Conservation (phyloP, 257 asterid species). For the Eucommia ulmoides region DNA sequence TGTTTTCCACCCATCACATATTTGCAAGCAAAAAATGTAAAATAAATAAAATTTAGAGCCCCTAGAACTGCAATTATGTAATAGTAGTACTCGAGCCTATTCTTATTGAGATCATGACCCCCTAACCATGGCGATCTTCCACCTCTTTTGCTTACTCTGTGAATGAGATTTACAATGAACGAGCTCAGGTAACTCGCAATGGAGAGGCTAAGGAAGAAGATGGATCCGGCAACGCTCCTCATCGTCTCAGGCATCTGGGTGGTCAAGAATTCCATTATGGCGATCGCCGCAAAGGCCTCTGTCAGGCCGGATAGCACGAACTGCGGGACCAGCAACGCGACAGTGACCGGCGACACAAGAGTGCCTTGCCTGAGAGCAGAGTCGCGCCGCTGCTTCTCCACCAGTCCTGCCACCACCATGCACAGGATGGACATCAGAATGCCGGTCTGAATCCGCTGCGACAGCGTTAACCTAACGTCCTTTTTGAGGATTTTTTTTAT, state of each 20-base stretch:
- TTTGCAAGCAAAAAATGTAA: slow-evolving; percentile 31
- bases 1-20: slow-evolving; percentile 16
- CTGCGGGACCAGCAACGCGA: slow-evolving; percentile 46
- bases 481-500: slow-evolving; percentile 22
- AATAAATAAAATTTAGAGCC: slow-evolving; percentile 39
- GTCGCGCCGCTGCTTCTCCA: slow-evolving; percentile 38
- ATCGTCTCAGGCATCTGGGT: slow-evolving; percentile 45
- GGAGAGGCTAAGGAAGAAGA: slow-evolving; percentile 50
- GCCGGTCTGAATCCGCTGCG: slow-evolving; percentile 32
- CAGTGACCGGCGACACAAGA: slow-evolving; percentile 38
- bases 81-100: slow-evolving; percentile 58
- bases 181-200: slow-evolving; percentile 48
- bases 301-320: slow-evolving; percentile 50
- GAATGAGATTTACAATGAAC: slow-evolving; percentile 36
- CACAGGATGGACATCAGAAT: slow-evolving; percentile 45
- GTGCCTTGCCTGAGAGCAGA: slow-evolving; percentile 22
- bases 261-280: slow-evolving; percentile 57
- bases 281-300: slow-evolving; percentile 55
- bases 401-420: slow-evolving; percentile 46
- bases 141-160: slow-evolving; percentile 13
- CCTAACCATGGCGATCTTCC: slow-evolving; percentile 51
- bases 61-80: slow-evolving; percentile 39
- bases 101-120: slow-evolving; percentile 46
- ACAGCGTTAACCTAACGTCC: slow-evolving; percentile 26
- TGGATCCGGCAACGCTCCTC: slow-evolving; percentile 60